Percentiles rank a stretch among this genome's conserved stretches.
Conservation (phyloP, 1,284 basidiomycete species). For the Apiotrichum siamense region DNA sequence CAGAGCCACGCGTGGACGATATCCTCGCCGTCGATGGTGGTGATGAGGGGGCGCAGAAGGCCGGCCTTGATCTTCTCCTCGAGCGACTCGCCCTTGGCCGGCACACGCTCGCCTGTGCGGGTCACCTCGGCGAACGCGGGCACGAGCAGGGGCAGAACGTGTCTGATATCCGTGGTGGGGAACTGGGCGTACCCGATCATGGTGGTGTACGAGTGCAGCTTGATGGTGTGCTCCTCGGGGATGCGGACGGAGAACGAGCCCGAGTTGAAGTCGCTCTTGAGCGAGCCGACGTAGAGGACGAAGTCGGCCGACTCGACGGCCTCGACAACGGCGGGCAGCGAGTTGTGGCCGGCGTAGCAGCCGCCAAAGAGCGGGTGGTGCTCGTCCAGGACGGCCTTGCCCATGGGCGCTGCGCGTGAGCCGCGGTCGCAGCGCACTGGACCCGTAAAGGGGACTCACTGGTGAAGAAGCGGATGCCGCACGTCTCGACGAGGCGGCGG, state of each 20-base stretch:
- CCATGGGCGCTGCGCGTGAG: slow-evolving; percentile 51
- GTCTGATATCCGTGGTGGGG: slow-evolving; percentile 50
- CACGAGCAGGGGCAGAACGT: slow-evolving; percentile 47
- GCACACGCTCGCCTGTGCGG: slow-evolving; percentile 15
- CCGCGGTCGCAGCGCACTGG: too few relatives aligned
- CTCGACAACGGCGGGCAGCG: slow-evolving; percentile 63
- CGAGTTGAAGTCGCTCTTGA: slow-evolving; percentile 81
- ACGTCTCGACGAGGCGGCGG: slow-evolving; percentile 61
- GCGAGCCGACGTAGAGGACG: slow-evolving; percentile 70
- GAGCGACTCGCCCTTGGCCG: slow-evolving; percentile 19
- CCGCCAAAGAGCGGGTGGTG: slow-evolving; percentile 79
- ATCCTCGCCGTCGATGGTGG: slow-evolving; percentile 27
- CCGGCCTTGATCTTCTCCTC: slow-evolving; percentile 32
- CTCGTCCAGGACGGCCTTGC: slow-evolving; percentile 76
- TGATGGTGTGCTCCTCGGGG: slow-evolving; percentile 55
- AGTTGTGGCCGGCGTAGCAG: slow-evolving; percentile 74
- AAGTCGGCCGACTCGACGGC: slow-evolving; percentile 77
- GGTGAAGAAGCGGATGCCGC: slow-evolving; percentile 67
- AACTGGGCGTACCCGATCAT: slow-evolving; percentile 54
- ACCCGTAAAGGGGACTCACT: slow-evolving; percentile 22
- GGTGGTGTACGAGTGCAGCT: slow-evolving; percentile 79
- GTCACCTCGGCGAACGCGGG: slow-evolving; percentile 37
- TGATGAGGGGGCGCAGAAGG: slow-evolving; percentile 11
- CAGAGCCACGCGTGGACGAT: slow-evolving; percentile 78
- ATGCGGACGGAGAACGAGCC: slow-evolving; percentile 51